phyloP scores from a whole-genome alignment of 2,329 filamentous ascomycete species.

The Bipolaris oryzae region DNA sequence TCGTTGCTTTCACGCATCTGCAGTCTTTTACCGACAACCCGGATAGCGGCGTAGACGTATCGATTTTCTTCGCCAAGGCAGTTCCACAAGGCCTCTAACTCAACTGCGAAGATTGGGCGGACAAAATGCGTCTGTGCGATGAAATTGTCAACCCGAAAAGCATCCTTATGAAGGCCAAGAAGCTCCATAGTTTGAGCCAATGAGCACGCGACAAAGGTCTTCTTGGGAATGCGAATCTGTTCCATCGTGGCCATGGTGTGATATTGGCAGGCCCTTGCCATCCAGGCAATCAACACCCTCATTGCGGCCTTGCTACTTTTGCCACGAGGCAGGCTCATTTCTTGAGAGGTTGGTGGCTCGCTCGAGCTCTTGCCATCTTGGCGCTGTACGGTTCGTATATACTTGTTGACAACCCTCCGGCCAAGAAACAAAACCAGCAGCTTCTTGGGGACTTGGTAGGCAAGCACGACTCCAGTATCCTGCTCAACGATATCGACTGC shows the following conservation, averaged over 20 bases:
- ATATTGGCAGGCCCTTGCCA: constrained; percentile 27
- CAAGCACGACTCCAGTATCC: constrained; percentile 5
- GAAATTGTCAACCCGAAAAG: constrained; percentile 21
- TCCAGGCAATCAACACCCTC: constrained; percentile 30
- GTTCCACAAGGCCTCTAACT: constrained; percentile 30
- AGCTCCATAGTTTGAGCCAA: constrained; percentile 27
- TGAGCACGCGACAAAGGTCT: constrained; percentile 29
- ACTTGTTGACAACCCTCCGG: constrained; percentile 18
- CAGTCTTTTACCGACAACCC: constrained; percentile 11
- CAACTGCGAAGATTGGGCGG: constrained; percentile 21
- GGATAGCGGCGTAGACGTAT: constrained; percentile 29
- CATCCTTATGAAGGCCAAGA: constrained; percentile 28
- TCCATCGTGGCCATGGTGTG: constrained; percentile 17
- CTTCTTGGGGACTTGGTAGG: constrained; percentile 23
- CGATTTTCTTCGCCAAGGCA: constrained; percentile 23
- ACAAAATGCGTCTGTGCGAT: constrained; percentile 21
- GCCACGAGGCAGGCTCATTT: constrained; percentile 19
- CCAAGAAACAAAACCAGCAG: constrained; percentile 29
- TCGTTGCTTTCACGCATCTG: constrained; percentile 1
- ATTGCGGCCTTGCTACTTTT: constrained; percentile 18
- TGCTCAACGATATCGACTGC: constrained; percentile 25
- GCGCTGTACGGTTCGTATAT: constrained; percentile 20
- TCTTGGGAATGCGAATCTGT: constrained; percentile 22
- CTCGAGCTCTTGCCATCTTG: constrained; percentile 15
- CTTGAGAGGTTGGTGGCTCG: constrained; percentile 12